Evolutionary conservation across 2,329 filamentous ascomycete species (phyloP).

Genomic region (Paraconiothyrium sp.): DNA sequence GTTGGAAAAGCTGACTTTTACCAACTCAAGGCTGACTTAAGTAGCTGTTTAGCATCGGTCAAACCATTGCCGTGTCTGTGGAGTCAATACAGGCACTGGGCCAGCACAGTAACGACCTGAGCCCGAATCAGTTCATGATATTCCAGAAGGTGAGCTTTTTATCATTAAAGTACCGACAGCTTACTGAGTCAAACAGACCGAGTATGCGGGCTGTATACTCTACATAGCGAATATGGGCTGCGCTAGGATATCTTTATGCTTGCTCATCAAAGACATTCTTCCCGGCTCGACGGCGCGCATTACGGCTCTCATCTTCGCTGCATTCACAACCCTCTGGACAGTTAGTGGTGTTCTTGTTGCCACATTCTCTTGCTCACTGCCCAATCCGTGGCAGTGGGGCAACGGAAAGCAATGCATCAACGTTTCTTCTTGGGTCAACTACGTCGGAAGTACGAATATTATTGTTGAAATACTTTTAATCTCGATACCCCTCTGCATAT

Average conservation of each 20-base stretch:
- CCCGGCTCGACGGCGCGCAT: constrained; percentile 29
- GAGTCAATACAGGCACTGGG: constrained; percentile 34
- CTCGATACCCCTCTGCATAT: constrained; percentile 38
- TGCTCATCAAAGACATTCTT: constrained; percentile 36
- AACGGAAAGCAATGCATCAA: constrained; percentile 30
- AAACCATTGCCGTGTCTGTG: constrained; percentile 38
- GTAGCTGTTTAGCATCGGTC: constrained; percentile 41
- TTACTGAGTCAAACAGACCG: constrained; percentile 29
- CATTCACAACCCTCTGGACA: constrained; percentile 36
- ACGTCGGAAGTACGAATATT: constrained; percentile 40
- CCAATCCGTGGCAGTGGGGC: constrained; percentile 32
- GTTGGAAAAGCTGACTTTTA: background rate
- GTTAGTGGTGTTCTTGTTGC: constrained; percentile 36
- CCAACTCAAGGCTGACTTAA: constrained; percentile 13
- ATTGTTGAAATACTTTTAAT: constrained; percentile 37
- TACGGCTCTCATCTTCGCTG: constrained; percentile 28
- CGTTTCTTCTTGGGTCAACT: constrained; percentile 37
- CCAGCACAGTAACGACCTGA: constrained; percentile 24
- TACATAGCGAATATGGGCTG: constrained; percentile 45
- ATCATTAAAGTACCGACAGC: background rate
- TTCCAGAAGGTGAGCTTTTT: constrained; percentile 35
- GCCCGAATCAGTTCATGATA: constrained; percentile 17
- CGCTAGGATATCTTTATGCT: constrained; percentile 36
- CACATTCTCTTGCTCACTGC: constrained; percentile 36
- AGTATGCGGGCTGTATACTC: constrained; percentile 37